phyloP scores from a whole-genome alignment of 1,284 basidiomycete species.

The Ganoderma multipileum region DNA sequence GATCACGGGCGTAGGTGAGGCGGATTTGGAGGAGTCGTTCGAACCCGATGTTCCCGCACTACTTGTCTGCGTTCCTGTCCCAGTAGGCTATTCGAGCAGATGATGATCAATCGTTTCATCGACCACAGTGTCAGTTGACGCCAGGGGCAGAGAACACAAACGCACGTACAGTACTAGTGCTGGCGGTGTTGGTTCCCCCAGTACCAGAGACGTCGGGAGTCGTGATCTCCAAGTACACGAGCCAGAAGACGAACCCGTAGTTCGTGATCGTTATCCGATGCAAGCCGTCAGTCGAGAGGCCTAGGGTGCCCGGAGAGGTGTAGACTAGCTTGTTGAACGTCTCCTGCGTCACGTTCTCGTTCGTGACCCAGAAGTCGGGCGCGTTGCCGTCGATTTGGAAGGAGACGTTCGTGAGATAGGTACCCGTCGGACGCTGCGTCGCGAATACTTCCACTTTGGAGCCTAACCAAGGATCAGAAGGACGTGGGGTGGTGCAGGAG shows the following conservation, averaged over 20 bases:
- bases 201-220: constrained; percentile 6
- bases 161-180: background rate
- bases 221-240: constrained; percentile 14
- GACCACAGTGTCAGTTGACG: background rate
- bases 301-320: constrained; percentile 7
- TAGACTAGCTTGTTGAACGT: constrained; percentile 18
- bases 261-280: constrained; percentile 20
- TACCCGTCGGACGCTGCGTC: constrained; percentile 12
- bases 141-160: background rate
- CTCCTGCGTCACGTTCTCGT: constrained; percentile 7
- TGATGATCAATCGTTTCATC: constrained; percentile 1
- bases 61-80: background rate
- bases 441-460: constrained; percentile 15
- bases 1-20: constrained; percentile 4
- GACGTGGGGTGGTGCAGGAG: no score
- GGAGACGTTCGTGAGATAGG: constrained; percentile 19
- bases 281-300: constrained; percentile 5
- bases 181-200: background rate
- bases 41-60: background rate
- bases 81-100: background rate
- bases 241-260: constrained; percentile 17
- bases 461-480: constrained; percentile 7
- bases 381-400: constrained; percentile 13
- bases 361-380: constrained; percentile 7
- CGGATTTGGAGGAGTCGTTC: background rate